Evolutionary conservation across 2,329 filamentous ascomycete species (phyloP).

Genomic region (Ophiostoma montium): DNA sequence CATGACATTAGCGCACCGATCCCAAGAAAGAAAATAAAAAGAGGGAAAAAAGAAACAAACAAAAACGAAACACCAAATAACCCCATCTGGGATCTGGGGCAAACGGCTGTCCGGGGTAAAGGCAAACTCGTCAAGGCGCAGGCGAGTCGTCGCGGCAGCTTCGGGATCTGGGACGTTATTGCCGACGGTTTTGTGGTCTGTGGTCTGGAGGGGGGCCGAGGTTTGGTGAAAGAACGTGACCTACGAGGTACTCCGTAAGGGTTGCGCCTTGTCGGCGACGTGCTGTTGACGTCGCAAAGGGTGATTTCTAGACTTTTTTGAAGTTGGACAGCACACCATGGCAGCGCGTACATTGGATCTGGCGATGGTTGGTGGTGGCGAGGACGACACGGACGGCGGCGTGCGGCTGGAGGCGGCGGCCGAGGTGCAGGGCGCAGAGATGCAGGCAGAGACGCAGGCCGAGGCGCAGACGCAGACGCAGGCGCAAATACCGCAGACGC

Average conservation of each 20-base stretch:
- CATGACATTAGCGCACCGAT: slow-evolving; percentile 6
- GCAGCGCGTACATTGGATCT: neutral
- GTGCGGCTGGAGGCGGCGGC: too few species aligned
- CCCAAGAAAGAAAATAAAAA: neutral
- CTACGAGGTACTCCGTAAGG: too few species aligned
- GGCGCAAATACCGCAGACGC: neutral
- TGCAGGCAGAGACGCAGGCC: too few species aligned
- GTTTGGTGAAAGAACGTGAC: too few species aligned
- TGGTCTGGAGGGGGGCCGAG: too few species aligned
- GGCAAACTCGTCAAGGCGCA: too few species aligned
- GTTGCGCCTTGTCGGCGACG: too few species aligned
- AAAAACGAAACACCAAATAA: neutral
- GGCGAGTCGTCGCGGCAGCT: neutral
- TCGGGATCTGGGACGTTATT: neutral
- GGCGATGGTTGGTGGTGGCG: too few species aligned
- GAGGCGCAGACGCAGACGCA: neutral
- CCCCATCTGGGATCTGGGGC: neutral
- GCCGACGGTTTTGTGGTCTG: too few species aligned
- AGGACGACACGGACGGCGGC: neutral
- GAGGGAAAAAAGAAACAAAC: neutral
- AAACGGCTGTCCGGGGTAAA: neutral
- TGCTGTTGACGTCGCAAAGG: neutral
- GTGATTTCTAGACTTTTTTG: too few species aligned
- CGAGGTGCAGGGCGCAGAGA: too few species aligned
- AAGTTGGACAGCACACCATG: neutral